These are phyloP conservation scores for Paraphoma sp. DNA, from an alignment of 2,329 filamentous ascomycete genomes.

Conservation along the genomic window DNA sequence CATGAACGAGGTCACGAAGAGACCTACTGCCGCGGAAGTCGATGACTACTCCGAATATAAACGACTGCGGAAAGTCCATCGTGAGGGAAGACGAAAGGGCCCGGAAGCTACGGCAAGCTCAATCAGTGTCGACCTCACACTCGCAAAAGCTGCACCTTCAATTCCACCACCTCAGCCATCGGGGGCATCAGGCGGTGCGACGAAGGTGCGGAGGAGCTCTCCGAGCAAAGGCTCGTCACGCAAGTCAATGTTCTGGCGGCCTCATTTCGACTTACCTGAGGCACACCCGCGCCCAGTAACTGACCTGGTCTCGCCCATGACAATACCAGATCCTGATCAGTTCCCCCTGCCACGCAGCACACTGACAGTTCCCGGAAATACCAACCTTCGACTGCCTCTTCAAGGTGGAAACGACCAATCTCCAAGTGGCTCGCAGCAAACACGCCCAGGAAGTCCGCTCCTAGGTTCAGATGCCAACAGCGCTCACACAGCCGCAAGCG, in stretches of 20 bases:
- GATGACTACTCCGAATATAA: slow-evolving; percentile 59
- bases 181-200: not conserved
- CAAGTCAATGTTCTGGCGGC: slow-evolving; percentile 10
- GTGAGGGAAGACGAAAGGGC: slow-evolving; percentile 18
- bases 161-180: slow-evolving; percentile 12
- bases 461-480: slow-evolving; percentile 7
- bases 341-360: slow-evolving; percentile 2
- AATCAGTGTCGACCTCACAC: not conserved
- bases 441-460: too few species aligned
- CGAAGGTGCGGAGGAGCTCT: not conserved
- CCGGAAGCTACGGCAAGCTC: not conserved
- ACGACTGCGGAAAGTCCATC: slow-evolving; percentile 40
- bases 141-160: slow-evolving; percentile 17
- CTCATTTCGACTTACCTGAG: slow-evolving; percentile 13
- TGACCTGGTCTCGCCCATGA: slow-evolving; percentile 16
- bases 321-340: slow-evolving; percentile 5
- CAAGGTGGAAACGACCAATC: not conserved
- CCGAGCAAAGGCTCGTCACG: slow-evolving; percentile 2
- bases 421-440: not conserved
- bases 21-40: slow-evolving; percentile 52
- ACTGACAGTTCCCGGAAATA: not conserved
- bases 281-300: not conserved
- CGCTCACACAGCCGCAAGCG: slow-evolving; percentile 8
- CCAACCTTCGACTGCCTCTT: not conserved
- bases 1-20: slow-evolving; percentile 46